Evolutionary conservation across 345 rosid species (phyloP), one percentile per base, ranked within the genome.

Genomic region (Erucastrum elatum): DNA sequence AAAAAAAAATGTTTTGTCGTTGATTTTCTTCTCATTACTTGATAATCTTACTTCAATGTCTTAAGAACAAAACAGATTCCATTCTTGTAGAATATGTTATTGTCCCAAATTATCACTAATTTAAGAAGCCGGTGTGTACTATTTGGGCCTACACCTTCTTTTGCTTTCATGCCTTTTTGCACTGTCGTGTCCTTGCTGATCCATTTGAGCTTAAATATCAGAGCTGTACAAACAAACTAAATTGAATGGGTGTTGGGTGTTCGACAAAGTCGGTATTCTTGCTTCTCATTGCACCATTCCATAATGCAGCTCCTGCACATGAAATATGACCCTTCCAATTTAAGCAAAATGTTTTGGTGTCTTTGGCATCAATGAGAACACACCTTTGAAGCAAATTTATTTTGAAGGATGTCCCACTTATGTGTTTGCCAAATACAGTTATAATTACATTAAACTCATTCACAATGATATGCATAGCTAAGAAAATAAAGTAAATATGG

Each of bases 221-320:
- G 97, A 94, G 75, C 91, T 91, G 68, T 90, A 90, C 69, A 92
- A 77, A 77, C 93, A 91, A 30, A 94, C 97, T 34, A 91, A 77
- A 83, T 87, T 58, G 97, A 90, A 77, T 91, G 98, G 27, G 94
- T 85, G 17, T 92, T 84, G 4, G 95, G 89, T 4, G 97, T 86
- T 11, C 98, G 97, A 84, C 97, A 94, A 17, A 94, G 90, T n/a
- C 98, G 98, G 72, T 98, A 94, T 76, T 92, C 97, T 0, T 90
- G 97, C 88, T 91, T 94, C 80, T 94, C 98, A 15, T 94, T 92
- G 85, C 98, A 92, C 98, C 98, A 92, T 68, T 92, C 97, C 91
- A 90, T 92, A 31, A 94, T 91, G 86, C 98, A 94, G 83, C 77
- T 91, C 98, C 98, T 92, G 68, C 76, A 68, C 56, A 65, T 64